Percentiles rank a stretch among this genome's conserved stretches.
Evolutionary conservation across 2,329 filamentous ascomycete genomes (phyloP).

Genomic region (Fusarium nodosum): DNA sequence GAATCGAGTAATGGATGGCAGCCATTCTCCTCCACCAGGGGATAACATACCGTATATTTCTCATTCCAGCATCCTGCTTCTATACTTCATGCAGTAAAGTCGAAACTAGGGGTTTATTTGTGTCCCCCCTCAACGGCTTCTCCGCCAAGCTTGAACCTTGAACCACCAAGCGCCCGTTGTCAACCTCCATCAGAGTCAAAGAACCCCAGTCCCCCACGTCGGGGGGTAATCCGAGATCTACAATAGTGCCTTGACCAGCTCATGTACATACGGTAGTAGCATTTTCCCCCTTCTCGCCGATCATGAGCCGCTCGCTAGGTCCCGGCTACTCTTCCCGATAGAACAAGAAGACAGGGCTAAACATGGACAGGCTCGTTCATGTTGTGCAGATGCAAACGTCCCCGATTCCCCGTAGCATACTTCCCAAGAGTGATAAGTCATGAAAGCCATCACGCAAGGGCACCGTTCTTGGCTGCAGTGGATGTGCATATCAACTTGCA

Average conservation of each 20-base stretch:
- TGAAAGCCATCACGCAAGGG: constrained; percentile 7
- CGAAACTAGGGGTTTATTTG: neutral
- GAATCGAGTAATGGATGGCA: neutral
- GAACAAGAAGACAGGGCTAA: neutral
- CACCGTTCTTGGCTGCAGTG: neutral
- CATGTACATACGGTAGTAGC: neutral
- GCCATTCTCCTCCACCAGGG: constrained; percentile 21
- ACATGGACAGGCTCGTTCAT: constrained; percentile 10
- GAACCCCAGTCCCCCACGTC: constrained; percentile 19
- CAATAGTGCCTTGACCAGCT: constrained; percentile 4
- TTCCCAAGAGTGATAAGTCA: constrained; percentile 7
- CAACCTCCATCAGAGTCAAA: constrained; percentile 11
- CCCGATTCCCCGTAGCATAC: constrained; percentile 9
- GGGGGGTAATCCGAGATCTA: constrained; percentile 23
- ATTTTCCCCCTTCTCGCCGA: constrained; percentile 7
- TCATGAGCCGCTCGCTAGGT: constrained; percentile 16
- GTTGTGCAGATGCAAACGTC: constrained; percentile 15
- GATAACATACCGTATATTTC: constrained; percentile 2
- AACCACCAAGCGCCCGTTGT: constrained; percentile 24
- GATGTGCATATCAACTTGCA: neutral
- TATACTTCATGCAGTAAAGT: constrained; percentile 4
- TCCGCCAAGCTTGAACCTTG: constrained; percentile 8
- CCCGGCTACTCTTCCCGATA: constrained; percentile 25
- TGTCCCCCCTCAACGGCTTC: constrained; percentile 7
- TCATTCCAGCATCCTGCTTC: constrained; percentile 21